These are phyloP conservation scores for Colletotrichum sublineola DNA, from an alignment of 2,329 filamentous ascomycete genomes.

Conservation along the genomic window DNA sequence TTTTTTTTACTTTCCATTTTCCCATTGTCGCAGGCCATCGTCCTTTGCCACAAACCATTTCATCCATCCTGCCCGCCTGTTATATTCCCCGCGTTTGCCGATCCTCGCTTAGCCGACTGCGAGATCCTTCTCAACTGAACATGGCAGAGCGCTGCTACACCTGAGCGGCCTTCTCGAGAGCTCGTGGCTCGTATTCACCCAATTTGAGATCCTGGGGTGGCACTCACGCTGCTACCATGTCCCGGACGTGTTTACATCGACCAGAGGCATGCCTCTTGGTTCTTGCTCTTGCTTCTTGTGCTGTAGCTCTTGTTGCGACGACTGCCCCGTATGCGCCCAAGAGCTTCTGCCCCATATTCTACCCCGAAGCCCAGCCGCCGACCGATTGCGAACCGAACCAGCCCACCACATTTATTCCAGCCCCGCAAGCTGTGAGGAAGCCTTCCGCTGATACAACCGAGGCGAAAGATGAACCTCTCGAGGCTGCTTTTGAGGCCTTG, in stretches of 20 bases:
- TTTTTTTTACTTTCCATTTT: constrained; percentile 4
- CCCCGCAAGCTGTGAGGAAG: constrained; percentile 1
- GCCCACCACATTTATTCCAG: constrained; percentile 30
- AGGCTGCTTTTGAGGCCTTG: constrained; percentile 73
- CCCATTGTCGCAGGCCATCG: constrained; percentile 1
- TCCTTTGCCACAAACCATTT: background rate
- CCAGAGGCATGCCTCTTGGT: constrained; percentile 19
- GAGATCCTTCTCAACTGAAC: constrained; percentile 36
- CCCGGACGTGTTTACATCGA: constrained; percentile 8
- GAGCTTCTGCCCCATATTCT: constrained; percentile 42
- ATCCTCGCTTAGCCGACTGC: constrained; percentile 19
- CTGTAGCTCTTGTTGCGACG: constrained; percentile 17
- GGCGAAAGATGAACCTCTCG: constrained; percentile 51
- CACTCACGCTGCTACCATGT: constrained; percentile 16
- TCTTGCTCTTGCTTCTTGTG: constrained; percentile 23
- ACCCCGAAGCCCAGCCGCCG: constrained; percentile 30
- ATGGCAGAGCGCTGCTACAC: constrained; percentile 38
- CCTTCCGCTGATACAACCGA: constrained; percentile 11
- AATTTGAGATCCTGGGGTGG: background rate
- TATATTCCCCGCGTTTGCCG: background rate
- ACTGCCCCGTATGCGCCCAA: constrained; percentile 25
- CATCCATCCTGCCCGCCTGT: background rate
- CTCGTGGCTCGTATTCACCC: constrained; percentile 30
- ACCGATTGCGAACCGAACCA: constrained; percentile 37
- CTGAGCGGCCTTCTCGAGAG: constrained; percentile 37